Base-by-base conservation (phyloP, 2,329 filamentous ascomycete species). In the Verticillium alfalfae region DNA sequence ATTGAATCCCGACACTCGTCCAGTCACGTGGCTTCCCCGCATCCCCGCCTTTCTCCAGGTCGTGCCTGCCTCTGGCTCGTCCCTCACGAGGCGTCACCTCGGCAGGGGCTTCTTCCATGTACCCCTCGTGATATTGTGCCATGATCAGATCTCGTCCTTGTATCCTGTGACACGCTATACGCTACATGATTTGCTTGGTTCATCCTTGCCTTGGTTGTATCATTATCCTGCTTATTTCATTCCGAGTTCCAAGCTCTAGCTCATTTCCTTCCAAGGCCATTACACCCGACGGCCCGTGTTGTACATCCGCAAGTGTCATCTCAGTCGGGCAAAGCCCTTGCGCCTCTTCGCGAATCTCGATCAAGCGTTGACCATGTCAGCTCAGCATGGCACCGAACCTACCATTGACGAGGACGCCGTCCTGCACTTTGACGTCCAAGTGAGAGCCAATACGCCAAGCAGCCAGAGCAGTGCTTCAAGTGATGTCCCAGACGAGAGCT, bases 391-490 rank as follows among this genome's bases (percentile, higher is more conserved):
- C 7, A 15, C 16, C 26, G 36, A 26, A 4, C 26, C 15, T 2
- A 18, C 12, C 15, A 57, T 57, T 36, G 31, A n/a, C 55, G 55
- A 15, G 5, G 55, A 57, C 18, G 16, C 36, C 3, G 34, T n/a
- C 9, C 55, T 57, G 12, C 55, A 57, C n/a, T 8, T 57, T 9
- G 55, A 57, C 26, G 15, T 57, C 5, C 55, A 57, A 57, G 16
- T 57, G 26, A 57, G 55, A 5, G 18, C 16, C 26, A 34, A 8
- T 22, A 57, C 16, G 15, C 26, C 55, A 26, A 38, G 45, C 54
- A 59, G 61, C 34, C 37, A 59, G 10, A 41, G 34, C 31, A 62
- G 59, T 55, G 34, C 59, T 38, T 61, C 63, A 31, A 63, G 63
- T 61, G 62, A 64, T 31, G 54, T 13, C 54, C 59, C 57, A 36